phyloP scores from a whole-genome alignment of 2,329 filamentous ascomycete genomes.

The Neofusicoccum laricinum region DNA sequence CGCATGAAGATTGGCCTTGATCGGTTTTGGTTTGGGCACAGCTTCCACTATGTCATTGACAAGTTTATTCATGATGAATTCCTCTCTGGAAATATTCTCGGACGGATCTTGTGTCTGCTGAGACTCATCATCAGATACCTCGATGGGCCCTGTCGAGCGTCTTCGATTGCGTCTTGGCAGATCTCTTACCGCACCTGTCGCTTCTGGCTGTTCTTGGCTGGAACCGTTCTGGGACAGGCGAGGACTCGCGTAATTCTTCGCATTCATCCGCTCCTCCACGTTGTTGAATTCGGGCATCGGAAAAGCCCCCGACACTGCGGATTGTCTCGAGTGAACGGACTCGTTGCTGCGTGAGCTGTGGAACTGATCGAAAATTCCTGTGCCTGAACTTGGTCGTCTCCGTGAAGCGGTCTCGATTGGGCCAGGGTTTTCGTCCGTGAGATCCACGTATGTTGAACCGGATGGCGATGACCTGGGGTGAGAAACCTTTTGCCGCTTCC shows the following conservation, averaged over 20 bases:
- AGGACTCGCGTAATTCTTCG: background rate
- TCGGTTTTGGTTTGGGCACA: background rate
- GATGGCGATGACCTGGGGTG: background rate
- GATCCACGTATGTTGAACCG: background rate
- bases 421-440: background rate
- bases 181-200: background rate
- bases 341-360: background rate
- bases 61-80: background rate
- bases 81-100: background rate
- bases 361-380: background rate
- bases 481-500: background rate
- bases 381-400: background rate
- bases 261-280: conserved; percentile 3
- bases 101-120: background rate
- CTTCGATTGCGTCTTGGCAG: background rate
- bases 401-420: background rate
- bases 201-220: background rate
- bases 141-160: background rate
- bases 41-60: background rate
- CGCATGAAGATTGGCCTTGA: background rate
- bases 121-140: background rate
- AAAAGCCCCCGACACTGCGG: background rate
- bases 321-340: background rate
- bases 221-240: background rate
- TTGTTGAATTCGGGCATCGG: background rate